Evolutionary conservation across 257 asterid species (phyloP), one percentile per base, ranked within the genome.

Genomic region (Ehretia macrophylla): DNA sequence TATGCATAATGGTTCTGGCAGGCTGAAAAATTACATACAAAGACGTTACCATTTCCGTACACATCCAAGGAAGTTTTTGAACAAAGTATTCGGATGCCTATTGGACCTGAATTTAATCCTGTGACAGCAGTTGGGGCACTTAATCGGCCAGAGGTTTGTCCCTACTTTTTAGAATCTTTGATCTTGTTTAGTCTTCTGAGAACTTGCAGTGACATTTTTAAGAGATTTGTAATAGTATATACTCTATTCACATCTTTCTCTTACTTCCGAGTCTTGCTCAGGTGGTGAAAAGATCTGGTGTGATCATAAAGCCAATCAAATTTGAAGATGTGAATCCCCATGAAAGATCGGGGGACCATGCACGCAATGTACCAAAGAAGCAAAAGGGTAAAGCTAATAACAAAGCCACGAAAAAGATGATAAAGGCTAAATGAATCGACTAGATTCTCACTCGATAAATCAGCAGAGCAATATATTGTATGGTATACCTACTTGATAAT

Each of bases 81-180:
- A 44, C 92, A 79, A 68, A 89, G 99, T 67, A 78, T 84, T 23
- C 86, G 97, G 54, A 84, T 83, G 95, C 97, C 99, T 42, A 84
- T 92, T 55, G 97, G 97, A 53, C 99, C 99, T 12, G 97, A 89
- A 56, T 88, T 70, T 58, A 84, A 92, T 77, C 97, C 99, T 14
- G 87, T 58, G 20, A 72, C 85, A 23, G 72, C 94, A 35, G 20
- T 78, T 59, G 88, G 86, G 55, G 94, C 96, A 66, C 95, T 92
- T 39, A 88, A 70, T 75, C 91, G 95, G 19, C 99, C 97, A n/a
- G 96, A 81, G 78, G 96, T 92, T 17, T 46, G 68, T 77, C 66
- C 62, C 42, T 32, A 32, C 60, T 3, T 51, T 22, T 51, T 51
- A 32, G 16, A 21, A 35, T 46, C 37, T 46, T 48, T 4, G 16